phyloP scores from a whole-genome alignment of 1,284 basidiomycete genomes.

The Veloporphyrellus conicus region DNA sequence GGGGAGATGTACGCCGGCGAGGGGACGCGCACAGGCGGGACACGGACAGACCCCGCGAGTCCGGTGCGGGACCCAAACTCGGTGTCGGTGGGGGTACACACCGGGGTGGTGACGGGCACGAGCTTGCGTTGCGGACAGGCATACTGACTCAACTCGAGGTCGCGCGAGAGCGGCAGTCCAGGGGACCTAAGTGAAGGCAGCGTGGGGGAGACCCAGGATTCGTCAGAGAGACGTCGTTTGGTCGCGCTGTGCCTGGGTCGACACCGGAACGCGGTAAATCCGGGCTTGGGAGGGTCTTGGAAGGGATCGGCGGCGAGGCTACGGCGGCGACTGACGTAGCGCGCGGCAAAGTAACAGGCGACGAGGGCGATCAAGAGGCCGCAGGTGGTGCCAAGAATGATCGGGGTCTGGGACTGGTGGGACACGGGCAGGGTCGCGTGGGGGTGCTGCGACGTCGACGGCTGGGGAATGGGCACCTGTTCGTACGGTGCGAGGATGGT shows the following conservation, averaged over 20 bases:
- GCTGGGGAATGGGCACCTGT: conserved; percentile 4
- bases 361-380: conserved; percentile 15
- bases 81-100: conserved; percentile 20
- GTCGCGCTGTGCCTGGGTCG: neutral
- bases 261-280: conserved; percentile 10
- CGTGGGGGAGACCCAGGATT: conserved; percentile 27
- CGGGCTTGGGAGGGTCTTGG: conserved; percentile 14
- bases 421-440: conserved; percentile 15
- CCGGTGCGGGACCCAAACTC: conserved; percentile 20
- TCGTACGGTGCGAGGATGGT: conserved; percentile 20
- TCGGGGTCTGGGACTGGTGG: conserved; percentile 5
- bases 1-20: conserved; percentile 23
- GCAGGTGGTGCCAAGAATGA: conserved; percentile 14
- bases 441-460: conserved; percentile 9
- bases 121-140: conserved; percentile 16
- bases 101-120: conserved; percentile 18
- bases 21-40: conserved; percentile 19
- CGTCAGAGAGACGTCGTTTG: conserved; percentile 26
- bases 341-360: conserved; percentile 2
- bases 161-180: conserved; percentile 9
- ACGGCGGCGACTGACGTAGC: conserved; percentile 14
- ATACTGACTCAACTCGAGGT: conserved; percentile 14
- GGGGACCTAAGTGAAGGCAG: conserved; percentile 8
- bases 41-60: neutral
- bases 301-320: conserved; percentile 10